These are phyloP conservation scores for Tulasnella sp. DNA, from an alignment of 768 basidiomycete genomes.

Conservation along the genomic window DNA sequence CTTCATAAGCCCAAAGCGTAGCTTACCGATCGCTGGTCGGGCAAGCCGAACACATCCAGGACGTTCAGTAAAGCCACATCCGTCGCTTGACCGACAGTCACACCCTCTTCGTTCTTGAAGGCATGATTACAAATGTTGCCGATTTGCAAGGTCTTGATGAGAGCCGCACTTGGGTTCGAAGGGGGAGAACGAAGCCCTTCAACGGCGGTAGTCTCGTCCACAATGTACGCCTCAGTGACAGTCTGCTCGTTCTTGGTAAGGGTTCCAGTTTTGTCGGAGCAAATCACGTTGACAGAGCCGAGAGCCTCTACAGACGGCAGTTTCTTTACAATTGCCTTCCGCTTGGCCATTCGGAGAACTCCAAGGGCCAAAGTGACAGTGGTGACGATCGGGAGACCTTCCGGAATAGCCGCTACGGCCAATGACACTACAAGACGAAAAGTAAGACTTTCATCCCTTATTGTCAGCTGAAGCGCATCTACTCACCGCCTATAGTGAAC, in stretches of 20 bases:
- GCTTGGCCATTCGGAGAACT: slow-evolving; percentile 85
- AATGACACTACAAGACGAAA: slow-evolving; percentile 60
- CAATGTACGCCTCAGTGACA: slow-evolving; percentile 75
- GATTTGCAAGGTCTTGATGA: slow-evolving; percentile 65
- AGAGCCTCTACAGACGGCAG: slow-evolving; percentile 89
- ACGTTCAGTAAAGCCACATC: slow-evolving; percentile 87
- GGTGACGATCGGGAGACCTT: slow-evolving; percentile 92
- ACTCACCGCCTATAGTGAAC: slow-evolving; percentile 95
- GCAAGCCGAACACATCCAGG: slow-evolving; percentile 48
- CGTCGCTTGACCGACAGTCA: slow-evolving; percentile 77
- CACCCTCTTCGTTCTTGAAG: slow-evolving; percentile 57
- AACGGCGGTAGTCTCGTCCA: slow-evolving; percentile 67
- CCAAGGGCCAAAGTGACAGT: slow-evolving; percentile 94
- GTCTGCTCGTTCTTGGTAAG: slow-evolving; percentile 95
- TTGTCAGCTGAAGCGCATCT: background rate
- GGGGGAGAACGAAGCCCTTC: slow-evolving; percentile 30
- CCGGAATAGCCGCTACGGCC: slow-evolving; percentile 96
- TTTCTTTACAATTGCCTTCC: slow-evolving; percentile 96
- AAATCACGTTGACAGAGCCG: slow-evolving; percentile 93
- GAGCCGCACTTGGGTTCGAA: slow-evolving; percentile 39
- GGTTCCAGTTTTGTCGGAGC: slow-evolving; percentile 95
- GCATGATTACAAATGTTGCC: slow-evolving; percentile 90
- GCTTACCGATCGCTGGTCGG: slow-evolving; percentile 60
- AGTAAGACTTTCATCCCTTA: background rate
- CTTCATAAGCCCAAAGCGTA: background rate